These are phyloP conservation scores for Pelargonium nanum DNA, from an alignment of 345 rosid genomes.

Conservation along the genomic window DNA sequence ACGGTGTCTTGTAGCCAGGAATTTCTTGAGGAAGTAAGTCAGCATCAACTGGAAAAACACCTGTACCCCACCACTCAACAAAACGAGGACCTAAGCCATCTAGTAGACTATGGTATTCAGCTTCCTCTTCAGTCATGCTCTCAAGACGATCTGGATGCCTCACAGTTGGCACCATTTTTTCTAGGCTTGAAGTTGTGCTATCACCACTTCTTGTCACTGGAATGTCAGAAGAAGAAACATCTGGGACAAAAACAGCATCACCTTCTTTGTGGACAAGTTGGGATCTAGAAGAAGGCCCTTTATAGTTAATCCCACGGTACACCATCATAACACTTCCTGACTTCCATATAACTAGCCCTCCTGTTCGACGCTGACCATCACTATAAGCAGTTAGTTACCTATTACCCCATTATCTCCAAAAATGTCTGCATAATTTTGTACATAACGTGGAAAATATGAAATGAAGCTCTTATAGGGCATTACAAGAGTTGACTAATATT, in stretches of 20 bases:
- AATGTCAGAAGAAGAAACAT: slow-evolving; percentile 46
- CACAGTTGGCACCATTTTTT: slow-evolving; percentile 28
- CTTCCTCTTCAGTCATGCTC: slow-evolving; percentile 70
- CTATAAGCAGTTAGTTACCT: slow-evolving; percentile 23
- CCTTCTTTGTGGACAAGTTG: slow-evolving; percentile 27
- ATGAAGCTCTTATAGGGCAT: too few species aligned
- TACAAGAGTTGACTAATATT: too few species aligned
- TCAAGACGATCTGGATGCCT: slow-evolving; percentile 22
- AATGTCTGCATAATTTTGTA: too few species aligned
- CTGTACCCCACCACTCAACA: slow-evolving; percentile 98
- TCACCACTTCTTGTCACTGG: slow-evolving; percentile 18
- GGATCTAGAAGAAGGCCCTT: slow-evolving; percentile 51
- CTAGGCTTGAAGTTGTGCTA: slow-evolving; percentile 17
- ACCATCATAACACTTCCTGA: slow-evolving; percentile 99
- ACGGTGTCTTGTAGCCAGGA: slow-evolving; percentile 87
- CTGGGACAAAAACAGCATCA: slow-evolving; percentile 57
- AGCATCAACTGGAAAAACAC: slow-evolving; percentile 91
- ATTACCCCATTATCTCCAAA: background rate
- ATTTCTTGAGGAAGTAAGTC: slow-evolving; percentile 74
- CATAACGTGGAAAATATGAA: too few species aligned
- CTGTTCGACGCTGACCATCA: slow-evolving; percentile 84
- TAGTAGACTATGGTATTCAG: slow-evolving; percentile 53
- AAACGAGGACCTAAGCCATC: slow-evolving; percentile 93
- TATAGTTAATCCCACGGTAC: slow-evolving; percentile 64
- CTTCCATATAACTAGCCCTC: slow-evolving; percentile 90